Percentiles rank a stretch among this genome's conserved stretches.
Conservation (phyloP, 495 filamentous ascomycete species). For the Physcia stellaris region DNA sequence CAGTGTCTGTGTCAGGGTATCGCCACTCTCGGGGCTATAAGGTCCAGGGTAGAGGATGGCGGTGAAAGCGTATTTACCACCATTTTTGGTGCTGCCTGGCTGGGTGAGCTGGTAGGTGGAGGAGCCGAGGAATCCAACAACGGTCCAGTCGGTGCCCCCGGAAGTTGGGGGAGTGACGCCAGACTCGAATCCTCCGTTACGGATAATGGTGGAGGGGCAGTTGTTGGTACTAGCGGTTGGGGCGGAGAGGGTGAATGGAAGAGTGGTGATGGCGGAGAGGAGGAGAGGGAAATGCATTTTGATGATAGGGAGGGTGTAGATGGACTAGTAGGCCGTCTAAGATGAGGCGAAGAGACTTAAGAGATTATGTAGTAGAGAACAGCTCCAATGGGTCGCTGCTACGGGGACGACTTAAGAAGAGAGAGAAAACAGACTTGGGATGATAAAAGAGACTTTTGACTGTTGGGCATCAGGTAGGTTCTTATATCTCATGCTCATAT, state of each 20-base stretch:
- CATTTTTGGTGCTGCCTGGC: neutral
- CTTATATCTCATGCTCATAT: too few species aligned
- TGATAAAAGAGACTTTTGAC: too few species aligned
- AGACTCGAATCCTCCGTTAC: neutral
- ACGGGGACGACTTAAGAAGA: too few species aligned
- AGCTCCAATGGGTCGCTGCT: too few species aligned
- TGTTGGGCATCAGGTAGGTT: too few species aligned
- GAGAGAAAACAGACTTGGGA: too few species aligned
- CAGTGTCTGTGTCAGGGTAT: neutral
- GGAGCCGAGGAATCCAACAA: neutral
- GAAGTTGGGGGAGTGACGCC: neutral
- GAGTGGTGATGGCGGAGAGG: neutral
- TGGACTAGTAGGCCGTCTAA: too few species aligned
- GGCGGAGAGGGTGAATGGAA: neutral
- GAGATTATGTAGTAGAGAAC: too few species aligned
- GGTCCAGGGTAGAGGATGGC: neutral
- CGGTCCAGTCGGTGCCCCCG: constrained; percentile 1
- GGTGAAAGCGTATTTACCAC: constrained; percentile 3
- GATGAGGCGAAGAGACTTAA: too few species aligned
- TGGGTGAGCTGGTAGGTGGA: constrained; percentile 1
- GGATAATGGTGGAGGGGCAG: constrained; percentile 2
- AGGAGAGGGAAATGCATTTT: too few species aligned
- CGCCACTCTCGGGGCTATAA: neutral
- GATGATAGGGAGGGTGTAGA: too few species aligned
- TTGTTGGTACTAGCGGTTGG: neutral